These are phyloP conservation scores for Pichia inconspicua DNA, from an alignment of 1,139 yeast species.

Conservation along the genomic window DNA sequence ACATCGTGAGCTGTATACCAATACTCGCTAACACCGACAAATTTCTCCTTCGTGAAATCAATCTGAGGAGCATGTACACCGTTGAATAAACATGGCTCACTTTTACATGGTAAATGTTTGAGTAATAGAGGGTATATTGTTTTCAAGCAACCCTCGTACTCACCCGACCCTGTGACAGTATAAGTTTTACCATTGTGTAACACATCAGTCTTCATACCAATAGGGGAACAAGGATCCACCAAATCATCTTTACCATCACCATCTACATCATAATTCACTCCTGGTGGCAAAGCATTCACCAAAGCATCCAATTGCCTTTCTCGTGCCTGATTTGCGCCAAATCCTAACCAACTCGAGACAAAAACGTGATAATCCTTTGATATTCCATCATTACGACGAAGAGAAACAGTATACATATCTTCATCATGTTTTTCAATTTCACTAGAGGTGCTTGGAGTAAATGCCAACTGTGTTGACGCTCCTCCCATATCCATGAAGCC, in stretches of 20 bases:
- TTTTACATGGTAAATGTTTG: constrained; percentile 66
- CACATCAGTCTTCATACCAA: constrained; percentile 42
- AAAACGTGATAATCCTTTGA: constrained; percentile 62
- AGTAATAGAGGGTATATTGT: constrained; percentile 63
- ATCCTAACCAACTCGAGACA: constrained; percentile 78
- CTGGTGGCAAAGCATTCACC: constrained; percentile 35
- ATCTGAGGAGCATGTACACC: constrained; percentile 75
- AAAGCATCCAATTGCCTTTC: constrained; percentile 53
- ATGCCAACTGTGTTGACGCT: constrained; percentile 76
- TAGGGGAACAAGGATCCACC: constrained; percentile 67
- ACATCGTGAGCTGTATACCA: constrained; percentile 84
- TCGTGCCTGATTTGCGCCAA: constrained; percentile 78
- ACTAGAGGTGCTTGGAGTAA: constrained; percentile 51
- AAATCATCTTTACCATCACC: constrained; percentile 30
- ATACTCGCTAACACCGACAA: constrained; percentile 74
- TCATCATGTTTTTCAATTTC: constrained; percentile 53
- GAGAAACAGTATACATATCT: constrained; percentile 50
- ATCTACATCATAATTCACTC: constrained; percentile 36
- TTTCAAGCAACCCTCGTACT: constrained; percentile 58
- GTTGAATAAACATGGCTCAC: constrained; percentile 68
- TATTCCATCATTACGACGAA: constrained; percentile 55
- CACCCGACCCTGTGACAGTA: constrained; percentile 54
- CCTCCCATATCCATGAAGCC: constrained; percentile 94
- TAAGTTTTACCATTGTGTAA: constrained; percentile 39
- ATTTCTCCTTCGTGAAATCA: constrained; percentile 61